Conservation (phyloP, 75 land plant genomes). For the Pseudotsuga menziesii region DNA sequence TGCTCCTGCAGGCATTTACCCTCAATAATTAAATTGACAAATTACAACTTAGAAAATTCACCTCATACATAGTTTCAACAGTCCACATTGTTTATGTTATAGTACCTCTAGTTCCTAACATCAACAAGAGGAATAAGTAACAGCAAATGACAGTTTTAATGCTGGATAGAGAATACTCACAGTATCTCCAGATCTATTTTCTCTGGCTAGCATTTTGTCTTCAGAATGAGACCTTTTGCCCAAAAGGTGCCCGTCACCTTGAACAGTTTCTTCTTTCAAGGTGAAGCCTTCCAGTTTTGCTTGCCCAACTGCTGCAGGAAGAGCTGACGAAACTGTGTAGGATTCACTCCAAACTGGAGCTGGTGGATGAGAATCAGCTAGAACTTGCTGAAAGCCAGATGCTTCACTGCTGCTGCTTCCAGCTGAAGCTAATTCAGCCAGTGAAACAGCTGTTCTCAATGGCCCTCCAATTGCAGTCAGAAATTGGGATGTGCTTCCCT, state of each 20-base stretch:
- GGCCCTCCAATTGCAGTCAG: not conserved
- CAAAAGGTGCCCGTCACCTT: slow-evolving; percentile 17
- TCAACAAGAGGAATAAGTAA: not conserved
- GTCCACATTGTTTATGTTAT: not conserved
- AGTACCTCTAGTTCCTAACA: not conserved
- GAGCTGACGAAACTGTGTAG: slow-evolving; percentile 17
- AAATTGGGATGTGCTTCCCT: slow-evolving; percentile 10
- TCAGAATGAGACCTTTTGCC: slow-evolving; percentile 3
- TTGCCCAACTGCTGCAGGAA: slow-evolving; percentile 20
- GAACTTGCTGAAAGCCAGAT: slow-evolving; percentile 10
- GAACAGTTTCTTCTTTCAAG: slow-evolving; percentile 13
- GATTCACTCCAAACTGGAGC: slow-evolving; percentile 30
- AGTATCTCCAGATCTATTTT: slow-evolving; percentile 1
- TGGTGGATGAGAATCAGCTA: slow-evolving; percentile 11
- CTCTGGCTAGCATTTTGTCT: not conserved
- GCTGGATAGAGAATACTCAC: not conserved
- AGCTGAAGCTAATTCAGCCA: not conserved
- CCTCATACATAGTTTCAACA: not conserved
- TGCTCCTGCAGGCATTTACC: slow-evolving; percentile 16
- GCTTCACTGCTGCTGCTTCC: slow-evolving; percentile 16
- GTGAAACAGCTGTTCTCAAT: not conserved
- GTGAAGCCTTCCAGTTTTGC: slow-evolving; percentile 22
- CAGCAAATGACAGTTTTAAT: not conserved
- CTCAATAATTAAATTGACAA: not conserved
- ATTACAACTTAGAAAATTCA: not conserved